Base-by-base conservation (phyloP, 1,139 yeast genomes). In the Meyerozyma carpophila region DNA sequence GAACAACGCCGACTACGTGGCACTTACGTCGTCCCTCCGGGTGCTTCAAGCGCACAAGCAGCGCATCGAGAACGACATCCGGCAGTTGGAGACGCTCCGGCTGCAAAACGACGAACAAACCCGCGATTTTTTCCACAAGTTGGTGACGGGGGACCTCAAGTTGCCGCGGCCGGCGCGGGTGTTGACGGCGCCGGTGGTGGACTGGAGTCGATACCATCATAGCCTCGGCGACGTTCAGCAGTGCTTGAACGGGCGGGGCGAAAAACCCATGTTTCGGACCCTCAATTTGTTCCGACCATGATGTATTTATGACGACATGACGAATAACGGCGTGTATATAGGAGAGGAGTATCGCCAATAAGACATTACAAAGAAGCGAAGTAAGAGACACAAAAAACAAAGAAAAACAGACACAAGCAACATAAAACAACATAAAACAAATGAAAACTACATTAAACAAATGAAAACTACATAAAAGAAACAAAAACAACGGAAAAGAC, bases 1-100 rank as follows among this genome's bases (percentile, higher is more conserved):
- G 41, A 48, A 57, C 13, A 71, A 73, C 50, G 55, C 70, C 11
- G 77, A 72, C 55, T 72, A 69, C 50, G 57, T 69, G 36, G 61
- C 73, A 5, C 62, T 73, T 41, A 52, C 67, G 1, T 62, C 73
- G 18, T 57, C 73, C 6, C 62, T 64, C 38, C 57, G 71, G 39
- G 54, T 71, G 40, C 58, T 70, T 43, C 53, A 49, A 37, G 46
- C 53, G 21, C 59, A 58, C 37, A 62, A 57, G 37, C 44, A 51
- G 6, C 48, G 52, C 27, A 67, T 72, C 41, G 51, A 59, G 44
- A 50, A 52, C 36, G 73, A 71, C 46, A 66, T 71, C 37, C 53
- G 55, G n/a, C 57, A 62, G 45, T 63, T 71, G 44, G 61, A 72
- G 3, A 48, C 26, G 42, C 50, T 49, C 34, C 46, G 47, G 28